Percentiles rank a stretch among this genome's conserved stretches.
phyloP scores from a whole-genome alignment of 441 rosid species.

The Populus hybrid region DNA sequence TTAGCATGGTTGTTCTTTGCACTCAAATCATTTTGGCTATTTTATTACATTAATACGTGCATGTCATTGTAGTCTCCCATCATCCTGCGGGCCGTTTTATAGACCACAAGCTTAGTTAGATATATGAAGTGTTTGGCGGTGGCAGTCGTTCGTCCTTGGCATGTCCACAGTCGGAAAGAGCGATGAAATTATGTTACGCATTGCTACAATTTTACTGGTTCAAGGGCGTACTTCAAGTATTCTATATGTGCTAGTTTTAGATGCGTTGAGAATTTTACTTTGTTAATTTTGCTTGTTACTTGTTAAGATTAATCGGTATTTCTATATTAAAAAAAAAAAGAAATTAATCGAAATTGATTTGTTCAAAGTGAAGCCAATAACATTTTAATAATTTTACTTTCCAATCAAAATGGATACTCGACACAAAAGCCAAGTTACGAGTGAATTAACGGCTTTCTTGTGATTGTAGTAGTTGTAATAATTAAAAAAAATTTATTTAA shows the following conservation, averaged over 20 bases:
- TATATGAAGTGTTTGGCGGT: not conserved
- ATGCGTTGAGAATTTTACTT: no score
- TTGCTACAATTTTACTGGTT: not conserved
- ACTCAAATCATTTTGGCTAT: slow-evolving; percentile 10
- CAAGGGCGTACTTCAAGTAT: not conserved
- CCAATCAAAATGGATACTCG: not conserved
- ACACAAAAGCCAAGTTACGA: no score
- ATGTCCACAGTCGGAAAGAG: not conserved
- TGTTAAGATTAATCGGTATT: not conserved
- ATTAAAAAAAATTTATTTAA: no score
- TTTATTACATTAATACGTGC: not conserved
- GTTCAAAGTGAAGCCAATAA: not conserved
- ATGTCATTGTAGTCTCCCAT: slow-evolving; percentile 23
- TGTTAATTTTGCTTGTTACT: no score
- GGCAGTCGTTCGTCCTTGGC: not conserved
- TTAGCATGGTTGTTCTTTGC: not conserved
- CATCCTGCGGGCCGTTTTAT: slow-evolving; percentile 11
- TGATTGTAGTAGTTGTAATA: no score
- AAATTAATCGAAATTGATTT: not conserved
- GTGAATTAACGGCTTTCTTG: accelerated
- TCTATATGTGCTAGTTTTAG: no score
- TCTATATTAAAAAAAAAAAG: not conserved
- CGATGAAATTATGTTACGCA: not conserved
- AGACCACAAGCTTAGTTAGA: not conserved
- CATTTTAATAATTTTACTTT: no score